phyloP scores from a whole-genome alignment of 495 filamentous ascomycete species.

The Penicillium steckii region DNA sequence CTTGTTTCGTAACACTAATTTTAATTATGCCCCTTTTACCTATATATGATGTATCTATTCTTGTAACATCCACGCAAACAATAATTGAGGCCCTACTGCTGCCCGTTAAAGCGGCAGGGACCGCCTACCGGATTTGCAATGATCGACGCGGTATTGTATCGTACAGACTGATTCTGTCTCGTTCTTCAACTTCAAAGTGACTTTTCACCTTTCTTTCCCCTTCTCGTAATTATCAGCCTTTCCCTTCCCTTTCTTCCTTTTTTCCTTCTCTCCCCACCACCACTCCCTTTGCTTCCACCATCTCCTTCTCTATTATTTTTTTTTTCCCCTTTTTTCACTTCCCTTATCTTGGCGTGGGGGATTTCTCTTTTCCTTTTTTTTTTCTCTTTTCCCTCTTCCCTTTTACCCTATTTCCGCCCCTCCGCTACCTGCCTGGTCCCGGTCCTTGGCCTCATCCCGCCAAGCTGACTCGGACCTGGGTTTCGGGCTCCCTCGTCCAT shows the following conservation, averaged over 20 bases:
- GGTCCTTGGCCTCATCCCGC: conserved; percentile 52
- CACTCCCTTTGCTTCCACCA: no score
- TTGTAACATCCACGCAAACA: no score
- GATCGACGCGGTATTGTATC: conserved; percentile 23
- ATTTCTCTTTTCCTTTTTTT: conserved; percentile 10
- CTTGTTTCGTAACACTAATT: no score
- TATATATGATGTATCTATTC: no score
- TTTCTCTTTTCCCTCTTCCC: conserved; percentile 13
- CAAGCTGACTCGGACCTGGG: conserved; percentile 55
- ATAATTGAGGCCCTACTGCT: background rate
- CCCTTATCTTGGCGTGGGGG: conserved; percentile 13
- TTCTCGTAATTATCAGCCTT: conserved; percentile 18
- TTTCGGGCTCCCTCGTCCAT: conserved; percentile 55
- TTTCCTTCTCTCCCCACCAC: conserved; percentile 11
- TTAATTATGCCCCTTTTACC: background rate
- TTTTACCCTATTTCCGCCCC: conserved; percentile 4
- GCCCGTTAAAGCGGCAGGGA: conserved; percentile 10
- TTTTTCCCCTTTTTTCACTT: conserved; percentile 10
- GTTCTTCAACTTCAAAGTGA: conserved; percentile 18
- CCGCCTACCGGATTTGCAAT: conserved; percentile 20
- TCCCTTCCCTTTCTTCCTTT: conserved; percentile 14
- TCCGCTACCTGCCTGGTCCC: conserved; percentile 43
- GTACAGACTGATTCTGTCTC: conserved; percentile 17
- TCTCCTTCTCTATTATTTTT: background rate
- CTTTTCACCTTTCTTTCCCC: conserved; percentile 22